Evolutionary conservation across 192 early-diverging fungal species (phyloP).

Genomic region (Linderina pennispora): DNA sequence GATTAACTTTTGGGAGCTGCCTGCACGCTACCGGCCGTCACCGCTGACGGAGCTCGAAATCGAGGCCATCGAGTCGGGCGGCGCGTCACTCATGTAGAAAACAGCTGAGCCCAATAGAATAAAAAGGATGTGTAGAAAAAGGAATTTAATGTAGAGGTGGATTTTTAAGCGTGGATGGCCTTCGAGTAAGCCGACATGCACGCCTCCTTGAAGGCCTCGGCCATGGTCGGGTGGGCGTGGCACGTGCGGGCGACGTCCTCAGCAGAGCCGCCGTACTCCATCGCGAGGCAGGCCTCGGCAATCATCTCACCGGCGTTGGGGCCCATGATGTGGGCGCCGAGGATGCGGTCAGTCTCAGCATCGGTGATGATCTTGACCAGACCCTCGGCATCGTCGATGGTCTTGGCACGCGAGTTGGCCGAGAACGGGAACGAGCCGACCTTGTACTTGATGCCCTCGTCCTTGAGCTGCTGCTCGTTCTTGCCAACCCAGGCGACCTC

Average conservation of each 20-base stretch:
- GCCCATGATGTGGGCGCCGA: conserved; percentile 98
- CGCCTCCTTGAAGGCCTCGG: conserved; percentile 98
- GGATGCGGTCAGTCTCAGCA: conserved; percentile 89
- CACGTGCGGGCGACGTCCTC: conserved; percentile 98
- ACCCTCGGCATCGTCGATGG: conserved; percentile 91
- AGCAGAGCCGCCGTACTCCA: conserved; percentile 97
- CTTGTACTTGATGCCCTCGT: conserved; percentile 78
- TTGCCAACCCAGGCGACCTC: conserved; percentile 99
- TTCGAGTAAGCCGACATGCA: conserved; percentile 86
- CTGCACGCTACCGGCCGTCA: conserved; percentile 42
- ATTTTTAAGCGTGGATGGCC: conserved; percentile 66
- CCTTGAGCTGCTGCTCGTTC: conserved; percentile 92
- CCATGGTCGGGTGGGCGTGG: conserved; percentile 95
- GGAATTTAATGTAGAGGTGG: too few species aligned
- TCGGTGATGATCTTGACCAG: conserved; percentile 96
- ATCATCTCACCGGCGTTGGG: conserved; percentile 99
- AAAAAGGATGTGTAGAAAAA: not conserved
- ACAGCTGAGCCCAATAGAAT: not conserved
- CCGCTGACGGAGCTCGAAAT: conserved; percentile 36
- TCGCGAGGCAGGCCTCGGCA: conserved; percentile 92
- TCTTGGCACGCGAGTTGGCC: conserved; percentile 97
- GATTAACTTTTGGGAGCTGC: conserved; percentile 45
- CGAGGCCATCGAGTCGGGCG: conserved; percentile 45
- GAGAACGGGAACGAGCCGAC: conserved; percentile 91
- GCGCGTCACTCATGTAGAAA: conserved; percentile 21